Evolutionary conservation across 176 grass and related monocot genomes (phyloP), one percentile per base, ranked within the genome.

Genomic region (Triticum timopheevii): DNA sequence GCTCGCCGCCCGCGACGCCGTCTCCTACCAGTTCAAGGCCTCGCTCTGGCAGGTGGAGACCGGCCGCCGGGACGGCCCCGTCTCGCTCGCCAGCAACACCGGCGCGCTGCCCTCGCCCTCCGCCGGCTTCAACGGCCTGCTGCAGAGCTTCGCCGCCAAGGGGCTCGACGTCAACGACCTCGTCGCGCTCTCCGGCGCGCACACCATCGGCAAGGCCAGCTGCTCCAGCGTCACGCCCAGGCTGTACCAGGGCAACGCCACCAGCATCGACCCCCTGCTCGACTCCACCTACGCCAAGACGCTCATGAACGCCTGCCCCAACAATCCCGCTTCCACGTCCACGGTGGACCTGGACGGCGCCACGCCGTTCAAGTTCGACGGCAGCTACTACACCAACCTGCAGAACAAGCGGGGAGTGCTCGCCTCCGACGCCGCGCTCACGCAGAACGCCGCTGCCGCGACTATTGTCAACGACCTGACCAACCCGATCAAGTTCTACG

Each of bases 11-110:
- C 89, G 93, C 56, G 93, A 95, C 65, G 93, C 80, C 63, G 93
- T 91, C 1, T 91, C 90, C 0, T 85, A 85, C 82, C 90, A 93
- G 92, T 90, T 88, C 86, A 42, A n/a, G 73, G 28, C 85, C 0
- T 76, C 92, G 2, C 78, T 90, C 0, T 93, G 92, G 92, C 86
- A 93, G 39, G 92, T 93, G 10, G 85, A 88, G 73, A 93, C 92
- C 1, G 92, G 92, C 0, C 78, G 92, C 0, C 88, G 92, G 1
- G 92, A 93, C 73, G 92, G 92, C 6, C 27, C 42, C 12, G 49
- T 86, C 0, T 93, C 92, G 7, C 72, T 88, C 20, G 82, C 85
- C 3, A 35, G 23, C 34, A 88, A 88, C 78, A 83, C 90, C 15
- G 58, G 42, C 19, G 11, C 76, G 16, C 82, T 93, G 4, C 92